Evolutionary conservation across 257 asterid species (phyloP), one percentile per base, ranked within the genome.

Genomic region (Capsicum rhomboideum): DNA sequence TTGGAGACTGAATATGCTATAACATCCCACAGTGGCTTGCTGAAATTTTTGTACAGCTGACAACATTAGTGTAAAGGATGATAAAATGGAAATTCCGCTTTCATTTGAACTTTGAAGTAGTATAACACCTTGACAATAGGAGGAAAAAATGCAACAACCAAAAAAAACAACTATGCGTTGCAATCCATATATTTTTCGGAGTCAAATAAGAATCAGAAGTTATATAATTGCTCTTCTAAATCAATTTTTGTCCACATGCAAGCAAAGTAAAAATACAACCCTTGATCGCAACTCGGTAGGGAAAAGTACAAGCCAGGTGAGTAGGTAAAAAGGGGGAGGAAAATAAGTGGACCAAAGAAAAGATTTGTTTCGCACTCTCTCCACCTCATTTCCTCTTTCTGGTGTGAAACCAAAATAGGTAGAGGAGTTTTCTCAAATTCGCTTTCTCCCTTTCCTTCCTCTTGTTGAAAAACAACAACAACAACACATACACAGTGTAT

Each of bases 1-100:
- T 92, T 90, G 87, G 97, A 93, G 42, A 96, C 93, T 69, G 94
- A 29, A 90, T 83, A 85, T 78, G 97, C 94, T 72, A 96, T 88
- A 81, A 93, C 90, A 66, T 96, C 97, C 99, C 99, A 96, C 80
- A 96, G 88, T 49, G 97, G 99, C 92, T 91, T 91, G 94, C 99
- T 96, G 97, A 91, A 96, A 92, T 90, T 44, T 81, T 78, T 84
- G 87, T 82, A 85, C 86, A 82, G 67, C 82, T 75, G 82, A 88
- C 86, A 84, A 89, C 84, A 84, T 81, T 85, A 86, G 59, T 54
- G 75, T 67, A 85, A 54, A 52, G 37, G 82, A 80, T 37, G 83
- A 80, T 68, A 37, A 82, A 79, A 53, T 83, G 75, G 69, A 40
- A 26, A 64, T 64, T 64, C 72, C 44, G 21, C 44, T 63, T 26